Base-by-base conservation (phyloP, 371 early-diverging fungal species). In the Actinomucor elegans region DNA sequence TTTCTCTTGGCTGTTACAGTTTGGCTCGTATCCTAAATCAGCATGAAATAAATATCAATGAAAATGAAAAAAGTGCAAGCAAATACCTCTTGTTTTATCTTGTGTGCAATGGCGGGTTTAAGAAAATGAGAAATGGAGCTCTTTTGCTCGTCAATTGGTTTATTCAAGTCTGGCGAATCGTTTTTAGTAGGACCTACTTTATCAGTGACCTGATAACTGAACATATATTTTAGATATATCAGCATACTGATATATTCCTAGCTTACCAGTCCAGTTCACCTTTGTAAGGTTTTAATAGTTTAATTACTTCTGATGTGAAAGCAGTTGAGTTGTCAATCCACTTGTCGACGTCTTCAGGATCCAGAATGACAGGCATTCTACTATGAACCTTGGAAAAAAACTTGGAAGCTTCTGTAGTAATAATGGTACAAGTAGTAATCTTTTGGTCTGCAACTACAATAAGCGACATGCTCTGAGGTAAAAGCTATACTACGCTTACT, bases 331-430 rank as follows among this genome's bases (percentile, higher is more conserved):
- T 71, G 54, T 86, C 80, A n/a, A 90, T 55, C 91, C 91, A 90
- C 11, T 29, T 32, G 11, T 66, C 58, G 17, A 77, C 62, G 18
- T 75, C 80, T 21, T 69, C 54, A 12, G 75, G 59, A 11, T 79
- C 67, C 23, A 89, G 64, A 46, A 90, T 79, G 26, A 85, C 88
- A 14, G 91, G 91, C 87, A 90, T 88, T 1, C 91, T 79, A 51
- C 85, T 79, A 54, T 90, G 91, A 1, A 90, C 59, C 65, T 71
- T 83, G 9, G 66, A 59, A 21, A 88, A 65, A 3, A 61, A 65
- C 0, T 61, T 48, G 0, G 81, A 73, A 4, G 17, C 14, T 0
- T 32, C 3, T 8, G 84, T 84, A 10, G 91, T 90, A 45, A 88
- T 66, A 18, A 88, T 85, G 1, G 83, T 76, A 35, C 79, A 84